These are phyloP conservation scores for Paecilomyces sp. DNA, from an alignment of 2,329 filamentous ascomycete genomes.

Conservation along the genomic window DNA sequence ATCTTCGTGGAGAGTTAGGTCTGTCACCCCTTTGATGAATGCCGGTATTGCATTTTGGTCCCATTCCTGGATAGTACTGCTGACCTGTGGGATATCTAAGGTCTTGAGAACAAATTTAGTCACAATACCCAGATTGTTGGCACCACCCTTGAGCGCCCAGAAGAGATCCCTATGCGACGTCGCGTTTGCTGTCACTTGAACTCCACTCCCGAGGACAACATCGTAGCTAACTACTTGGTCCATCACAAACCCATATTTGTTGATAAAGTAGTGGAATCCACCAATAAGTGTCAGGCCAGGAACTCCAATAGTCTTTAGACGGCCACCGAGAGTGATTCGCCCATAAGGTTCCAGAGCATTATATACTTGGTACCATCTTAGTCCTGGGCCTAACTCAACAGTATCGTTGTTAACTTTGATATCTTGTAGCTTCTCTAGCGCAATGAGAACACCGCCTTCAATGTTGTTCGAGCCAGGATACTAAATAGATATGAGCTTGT, in stretches of 20 bases:
- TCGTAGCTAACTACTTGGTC: conserved; percentile 26
- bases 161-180: conserved; percentile 22
- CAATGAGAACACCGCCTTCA: conserved; percentile 22
- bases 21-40: conserved; percentile 21
- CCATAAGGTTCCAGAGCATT: conserved; percentile 15
- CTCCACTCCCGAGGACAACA: conserved; percentile 24
- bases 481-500: conserved; percentile 2
- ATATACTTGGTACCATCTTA: conserved; percentile 24
- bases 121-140: conserved; percentile 27
- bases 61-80: conserved; percentile 26
- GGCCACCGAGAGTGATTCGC: conserved; percentile 22
- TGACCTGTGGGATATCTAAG: conserved; percentile 12
- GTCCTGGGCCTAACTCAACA: conserved; percentile 19
- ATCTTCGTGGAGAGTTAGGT: conserved; percentile 15
- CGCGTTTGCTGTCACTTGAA: conserved; percentile 16
- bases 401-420: conserved; percentile 14
- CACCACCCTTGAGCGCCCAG: conserved; percentile 30
- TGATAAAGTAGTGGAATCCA: conserved; percentile 25
- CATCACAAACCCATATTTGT: conserved; percentile 25
- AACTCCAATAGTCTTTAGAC: conserved; percentile 27
- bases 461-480: conserved; percentile 23
- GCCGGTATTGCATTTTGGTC: conserved; percentile 14
- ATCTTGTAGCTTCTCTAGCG: conserved; percentile 13
- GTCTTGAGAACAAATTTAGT: conserved; percentile 23
- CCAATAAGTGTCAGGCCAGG: conserved; percentile 29